Evolutionary conservation across 2,329 filamentous ascomycete genomes (phyloP).

Genomic region (Neoarthrinium moseri): DNA sequence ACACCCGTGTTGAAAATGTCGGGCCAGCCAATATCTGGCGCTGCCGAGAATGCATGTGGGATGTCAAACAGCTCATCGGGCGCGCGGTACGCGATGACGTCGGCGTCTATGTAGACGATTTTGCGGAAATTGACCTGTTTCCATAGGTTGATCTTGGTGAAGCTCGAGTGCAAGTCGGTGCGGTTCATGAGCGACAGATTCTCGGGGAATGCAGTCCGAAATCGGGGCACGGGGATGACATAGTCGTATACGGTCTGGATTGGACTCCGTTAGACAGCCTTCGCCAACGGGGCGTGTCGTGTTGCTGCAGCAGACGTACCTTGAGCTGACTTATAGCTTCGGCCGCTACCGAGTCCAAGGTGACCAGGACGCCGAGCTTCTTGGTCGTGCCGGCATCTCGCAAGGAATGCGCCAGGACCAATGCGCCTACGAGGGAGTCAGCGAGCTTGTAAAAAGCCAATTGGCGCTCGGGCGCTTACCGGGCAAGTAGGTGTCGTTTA

Average conservation of each 20-base stretch:
- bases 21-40: slow-evolving; percentile 96
- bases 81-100: slow-evolving; percentile 85
- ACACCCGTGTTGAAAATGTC: slow-evolving; percentile 98
- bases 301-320: slow-evolving; percentile 53
- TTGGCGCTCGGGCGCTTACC: slow-evolving; percentile 53
- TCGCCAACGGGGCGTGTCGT: no score
- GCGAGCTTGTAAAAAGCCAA: slow-evolving; percentile 12
- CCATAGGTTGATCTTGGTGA: slow-evolving; percentile 97
- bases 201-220: slow-evolving; percentile 72
- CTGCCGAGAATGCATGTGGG: slow-evolving; percentile 62
- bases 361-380: slow-evolving; percentile 83
- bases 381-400: slow-evolving; percentile 85
- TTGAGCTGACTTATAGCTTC: slow-evolving; percentile 77
- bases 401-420: slow-evolving; percentile 91
- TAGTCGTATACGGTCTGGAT: slow-evolving; percentile 79
- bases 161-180: slow-evolving; percentile 84
- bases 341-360: slow-evolving; percentile 72
- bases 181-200: slow-evolving; percentile 93
- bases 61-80: slow-evolving; percentile 88
- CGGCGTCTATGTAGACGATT: slow-evolving; percentile 93
- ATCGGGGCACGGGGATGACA: slow-evolving; percentile 78
- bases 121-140: slow-evolving; percentile 84
- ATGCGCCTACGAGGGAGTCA: slow-evolving; percentile 62
- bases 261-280: no score
- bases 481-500: slow-evolving; percentile 90